Conservation (phyloP, 73 alveolate species). For the Paraurostyla sp. region DNA sequence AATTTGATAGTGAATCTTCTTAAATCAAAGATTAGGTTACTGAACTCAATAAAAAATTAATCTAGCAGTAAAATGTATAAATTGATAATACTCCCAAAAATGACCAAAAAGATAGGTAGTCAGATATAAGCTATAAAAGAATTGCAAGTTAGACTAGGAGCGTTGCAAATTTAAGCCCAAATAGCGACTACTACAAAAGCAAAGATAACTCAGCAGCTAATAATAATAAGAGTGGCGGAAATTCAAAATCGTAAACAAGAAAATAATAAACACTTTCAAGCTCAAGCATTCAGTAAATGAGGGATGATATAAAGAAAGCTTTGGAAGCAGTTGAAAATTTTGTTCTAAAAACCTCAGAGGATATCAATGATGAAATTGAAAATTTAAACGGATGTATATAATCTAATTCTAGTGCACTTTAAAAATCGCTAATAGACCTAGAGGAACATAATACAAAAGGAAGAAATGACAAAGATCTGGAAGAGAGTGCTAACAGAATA, state of each 20-base stretch:
- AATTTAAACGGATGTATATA: constrained; percentile 31
- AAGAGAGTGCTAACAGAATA: constrained; percentile 21
- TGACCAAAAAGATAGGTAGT: not conserved
- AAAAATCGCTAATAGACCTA: constrained; percentile 3
- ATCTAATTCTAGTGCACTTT: constrained; percentile 16
- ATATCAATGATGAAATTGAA: constrained; percentile 24
- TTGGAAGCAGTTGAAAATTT: not conserved
- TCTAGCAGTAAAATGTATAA: not conserved
- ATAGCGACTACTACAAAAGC: not conserved
- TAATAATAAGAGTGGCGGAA: not conserved
- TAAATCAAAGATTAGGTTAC: not conserved
- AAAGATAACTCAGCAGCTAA: not conserved
- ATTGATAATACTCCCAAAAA: not conserved
- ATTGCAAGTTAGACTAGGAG: constrained; percentile 1
- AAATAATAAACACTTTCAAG: not conserved
- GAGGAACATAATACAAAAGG: not conserved
- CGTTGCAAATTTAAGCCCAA: constrained; percentile 29
- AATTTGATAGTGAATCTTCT: not conserved
- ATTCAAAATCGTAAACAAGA: not conserved
- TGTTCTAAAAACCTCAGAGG: constrained; percentile 30
- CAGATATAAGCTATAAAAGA: not conserved
- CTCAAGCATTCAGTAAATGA: not conserved
- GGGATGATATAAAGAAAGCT: constrained; percentile 17
- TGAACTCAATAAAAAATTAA: not conserved
- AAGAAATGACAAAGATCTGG: not conserved